Base-by-base conservation (phyloP, 305 asterid genomes). In the Euphrasia arctica region DNA sequence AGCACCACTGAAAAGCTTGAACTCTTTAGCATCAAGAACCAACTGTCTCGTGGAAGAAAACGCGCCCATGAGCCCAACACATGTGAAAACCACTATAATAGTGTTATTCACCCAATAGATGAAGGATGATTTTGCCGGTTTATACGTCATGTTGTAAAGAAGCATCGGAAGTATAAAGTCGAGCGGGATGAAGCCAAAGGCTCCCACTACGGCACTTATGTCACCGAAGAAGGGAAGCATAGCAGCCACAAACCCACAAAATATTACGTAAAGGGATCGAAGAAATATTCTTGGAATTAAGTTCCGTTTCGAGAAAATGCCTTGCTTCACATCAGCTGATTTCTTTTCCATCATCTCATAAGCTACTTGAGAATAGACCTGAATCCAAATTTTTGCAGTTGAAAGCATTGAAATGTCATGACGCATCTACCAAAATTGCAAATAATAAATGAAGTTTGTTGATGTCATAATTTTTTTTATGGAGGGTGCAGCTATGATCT, bases 151-250 rank as follows among this genome's bases (percentile, higher is more conserved):
- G 85, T 92, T 92, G 79, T 92, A 92, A 2, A 92, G 89, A 70
- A 92, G 91, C 97, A 92, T 92, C 7, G 98, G 98, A 3, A 92
- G 90, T 39, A 89, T 54, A 48, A 92, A 92, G 72, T 92, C 98
- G 7, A 92, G 86, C 51, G 98, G 98, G 67, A 92, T 92, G 72
- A 90, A 92, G 28, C 98, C 96, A 27, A 90, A 60, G 12, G 98
- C 98, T 12, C 98, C 98, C 0, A 86, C 91, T 0, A 92, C 88
- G 2, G 79, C 91, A 59, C 69, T 92, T 49, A 92, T 84, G 80
- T 92, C 98, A 1, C 98, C 97, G 18, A 92, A 92, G 81, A 92
- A 92, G 28, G 98, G 98, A 32, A 92, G 51, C 98, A 92, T 85
- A 0, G 98, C 95, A 22, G 95, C 98, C 58, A 89, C 18, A 60